phyloP scores from a whole-genome alignment of 768 basidiomycete genomes.

The Crepidotus variabilis region DNA sequence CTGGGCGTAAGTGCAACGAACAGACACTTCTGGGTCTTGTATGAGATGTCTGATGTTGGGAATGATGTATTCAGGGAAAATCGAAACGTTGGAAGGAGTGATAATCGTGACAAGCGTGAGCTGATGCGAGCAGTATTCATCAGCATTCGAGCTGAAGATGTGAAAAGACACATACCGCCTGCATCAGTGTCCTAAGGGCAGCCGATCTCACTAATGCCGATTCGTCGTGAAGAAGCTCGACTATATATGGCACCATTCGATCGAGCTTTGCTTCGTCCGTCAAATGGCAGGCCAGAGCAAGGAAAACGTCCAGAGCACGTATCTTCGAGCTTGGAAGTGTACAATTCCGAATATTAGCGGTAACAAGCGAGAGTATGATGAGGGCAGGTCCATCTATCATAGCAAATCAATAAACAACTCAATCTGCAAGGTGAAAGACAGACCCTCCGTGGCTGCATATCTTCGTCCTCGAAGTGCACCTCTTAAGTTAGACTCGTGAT shows the following conservation, averaged over 20 bases:
- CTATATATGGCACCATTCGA: conserved; percentile 86
- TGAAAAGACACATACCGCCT: conserved; percentile 58
- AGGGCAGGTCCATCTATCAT: conserved; percentile 82
- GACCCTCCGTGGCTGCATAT: conserved; percentile 63
- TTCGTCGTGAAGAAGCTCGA: conserved; percentile 87
- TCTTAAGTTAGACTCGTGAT: conserved; percentile 53
- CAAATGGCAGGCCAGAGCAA: conserved; percentile 75
- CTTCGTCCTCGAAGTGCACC: conserved; percentile 46
- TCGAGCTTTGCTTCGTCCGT: conserved; percentile 96
- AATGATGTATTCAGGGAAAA: conserved; percentile 94
- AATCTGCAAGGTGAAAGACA: neutral
- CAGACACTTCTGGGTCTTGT: conserved; percentile 83
- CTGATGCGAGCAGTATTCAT: conserved; percentile 11
- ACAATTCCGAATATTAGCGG: conserved; percentile 88
- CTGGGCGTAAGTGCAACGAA: conserved; percentile 73
- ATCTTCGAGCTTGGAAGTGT: conserved; percentile 82
- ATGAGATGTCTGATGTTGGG: conserved; percentile 84
- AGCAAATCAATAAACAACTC: too few species aligned
- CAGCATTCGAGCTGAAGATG: neutral
- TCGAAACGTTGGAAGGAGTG: conserved; percentile 79
- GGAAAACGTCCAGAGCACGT: conserved; percentile 79
- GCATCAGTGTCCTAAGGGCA: conserved; percentile 73
- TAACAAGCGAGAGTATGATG: conserved; percentile 82
- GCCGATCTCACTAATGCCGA: conserved; percentile 77
- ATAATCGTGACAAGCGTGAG: conserved; percentile 68